phyloP scores from a whole-genome alignment of 371 early-diverging fungal genomes.

The Saksenaea vasiformis region DNA sequence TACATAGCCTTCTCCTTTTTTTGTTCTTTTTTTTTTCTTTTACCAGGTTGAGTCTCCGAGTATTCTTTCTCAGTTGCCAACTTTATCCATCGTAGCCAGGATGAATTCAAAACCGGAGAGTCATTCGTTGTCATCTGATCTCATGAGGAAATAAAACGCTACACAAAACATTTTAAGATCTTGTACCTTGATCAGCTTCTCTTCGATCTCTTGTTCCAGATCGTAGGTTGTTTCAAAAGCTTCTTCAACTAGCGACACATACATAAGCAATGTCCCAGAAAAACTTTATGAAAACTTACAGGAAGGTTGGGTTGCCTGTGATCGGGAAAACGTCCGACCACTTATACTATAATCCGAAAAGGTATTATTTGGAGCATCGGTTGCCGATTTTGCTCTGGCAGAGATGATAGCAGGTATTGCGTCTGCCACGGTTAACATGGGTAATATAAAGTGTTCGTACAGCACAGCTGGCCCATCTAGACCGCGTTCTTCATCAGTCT shows the following conservation, averaged over 20 bases:
- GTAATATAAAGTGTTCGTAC: conserved; percentile 18
- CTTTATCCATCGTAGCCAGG: background rate
- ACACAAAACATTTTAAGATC: background rate
- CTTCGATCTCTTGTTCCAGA: background rate
- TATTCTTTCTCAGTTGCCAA: background rate
- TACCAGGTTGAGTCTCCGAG: too few species aligned
- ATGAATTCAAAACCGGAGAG: background rate
- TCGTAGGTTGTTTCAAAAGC: background rate
- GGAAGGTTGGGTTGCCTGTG: background rate
- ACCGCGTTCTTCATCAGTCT: background rate
- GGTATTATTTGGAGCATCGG: background rate
- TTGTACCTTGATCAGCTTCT: background rate
- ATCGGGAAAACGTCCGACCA: conserved; percentile 1
- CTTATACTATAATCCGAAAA: background rate
- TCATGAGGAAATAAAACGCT: background rate
- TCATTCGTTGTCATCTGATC: background rate
- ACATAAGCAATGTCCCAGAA: background rate
- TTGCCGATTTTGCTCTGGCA: background rate
- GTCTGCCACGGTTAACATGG: conserved; percentile 10
- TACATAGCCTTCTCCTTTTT: background rate
- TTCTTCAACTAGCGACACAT: background rate
- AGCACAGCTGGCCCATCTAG: conserved; percentile 7
- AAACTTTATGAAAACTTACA: background rate
- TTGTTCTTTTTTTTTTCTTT: background rate
- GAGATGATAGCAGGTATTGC: background rate